A percentile compares a stretch with the other conserved stretches of the same genome.
Conservation (phyloP, 2,329 filamentous ascomycete species). For the Botryotinia convoluta region DNA sequence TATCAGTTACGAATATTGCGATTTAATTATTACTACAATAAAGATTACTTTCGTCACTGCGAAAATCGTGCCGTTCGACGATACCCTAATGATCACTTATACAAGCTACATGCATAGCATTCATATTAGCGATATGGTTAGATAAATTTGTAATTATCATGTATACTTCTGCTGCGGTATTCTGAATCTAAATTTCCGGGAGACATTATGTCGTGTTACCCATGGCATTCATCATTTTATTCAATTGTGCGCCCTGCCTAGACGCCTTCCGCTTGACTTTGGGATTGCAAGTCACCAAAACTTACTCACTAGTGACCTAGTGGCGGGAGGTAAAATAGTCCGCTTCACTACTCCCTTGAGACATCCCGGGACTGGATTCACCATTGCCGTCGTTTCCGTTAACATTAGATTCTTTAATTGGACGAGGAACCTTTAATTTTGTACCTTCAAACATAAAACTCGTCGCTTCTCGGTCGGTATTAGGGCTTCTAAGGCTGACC, state of each 20-base stretch:
- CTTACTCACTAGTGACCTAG: not conserved
- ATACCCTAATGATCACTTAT: not conserved
- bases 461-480: constrained; percentile 35
- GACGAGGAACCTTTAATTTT: constrained; percentile 35
- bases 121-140: not conserved
- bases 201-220: not conserved
- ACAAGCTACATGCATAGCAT: not conserved
- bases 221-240: constrained; percentile 14
- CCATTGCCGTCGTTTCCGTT: constrained; percentile 37
- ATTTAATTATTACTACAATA: not conserved
- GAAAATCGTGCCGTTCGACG: not conserved
- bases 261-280: constrained; percentile 4
- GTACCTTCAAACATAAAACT: constrained; percentile 43
- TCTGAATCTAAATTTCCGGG: constrained; percentile 13
- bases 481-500: constrained; percentile 48
- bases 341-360: constrained; percentile 31
- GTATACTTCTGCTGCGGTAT: constrained; percentile 12
- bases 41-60: not conserved
- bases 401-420: constrained; percentile 32
- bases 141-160: not conserved
- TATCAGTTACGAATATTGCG: not conserved
- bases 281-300: constrained; percentile 6
- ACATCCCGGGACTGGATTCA: constrained; percentile 24
- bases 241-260: constrained; percentile 8
- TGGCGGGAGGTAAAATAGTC: constrained; percentile 21